These are phyloP conservation scores for Knufia petricola DNA, from an alignment of 2,329 filamentous ascomycete species.

Conservation along the genomic window DNA sequence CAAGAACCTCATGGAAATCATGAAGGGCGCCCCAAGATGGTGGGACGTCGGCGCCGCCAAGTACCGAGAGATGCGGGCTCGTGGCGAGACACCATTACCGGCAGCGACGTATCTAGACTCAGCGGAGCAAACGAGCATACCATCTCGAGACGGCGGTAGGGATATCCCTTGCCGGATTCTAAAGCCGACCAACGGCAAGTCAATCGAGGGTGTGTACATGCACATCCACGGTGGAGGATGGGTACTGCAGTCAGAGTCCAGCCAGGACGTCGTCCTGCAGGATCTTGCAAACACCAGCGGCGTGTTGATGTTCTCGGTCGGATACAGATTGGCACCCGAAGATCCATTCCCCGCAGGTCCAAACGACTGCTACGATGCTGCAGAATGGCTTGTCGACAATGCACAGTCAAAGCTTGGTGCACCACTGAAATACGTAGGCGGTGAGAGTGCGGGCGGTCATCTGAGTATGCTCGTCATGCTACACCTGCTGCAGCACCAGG, in stretches of 20 bases:
- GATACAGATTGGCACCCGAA: constrained; percentile 53
- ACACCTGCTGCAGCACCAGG: constrained; percentile 34
- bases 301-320: constrained; percentile 45
- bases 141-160: constrained; percentile 43
- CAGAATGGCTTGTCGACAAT: constrained; percentile 44
- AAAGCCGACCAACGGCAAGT: constrained; percentile 37
- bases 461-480: constrained; percentile 39
- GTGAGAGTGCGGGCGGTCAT: constrained; percentile 44
- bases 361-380: constrained; percentile 50
- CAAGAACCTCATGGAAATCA: constrained; percentile 25
- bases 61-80: constrained; percentile 46
- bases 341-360: constrained; percentile 46
- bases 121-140: constrained; percentile 40
- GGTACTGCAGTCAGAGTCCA: constrained; percentile 27
- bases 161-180: constrained; percentile 46
- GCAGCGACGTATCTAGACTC: constrained; percentile 37
- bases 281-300: constrained; percentile 41
- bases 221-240: constrained; percentile 48
- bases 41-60: constrained; percentile 46
- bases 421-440: constrained; percentile 36
- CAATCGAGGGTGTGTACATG: constrained; percentile 38
- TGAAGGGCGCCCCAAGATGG: constrained; percentile 40
- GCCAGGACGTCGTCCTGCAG: constrained; percentile 41
- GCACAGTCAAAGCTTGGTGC: constrained; percentile 35
- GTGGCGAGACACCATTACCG: constrained; percentile 45